phyloP scores from a whole-genome alignment of 139 green algal genomes.

The Coccomyxa sp. region DNA sequence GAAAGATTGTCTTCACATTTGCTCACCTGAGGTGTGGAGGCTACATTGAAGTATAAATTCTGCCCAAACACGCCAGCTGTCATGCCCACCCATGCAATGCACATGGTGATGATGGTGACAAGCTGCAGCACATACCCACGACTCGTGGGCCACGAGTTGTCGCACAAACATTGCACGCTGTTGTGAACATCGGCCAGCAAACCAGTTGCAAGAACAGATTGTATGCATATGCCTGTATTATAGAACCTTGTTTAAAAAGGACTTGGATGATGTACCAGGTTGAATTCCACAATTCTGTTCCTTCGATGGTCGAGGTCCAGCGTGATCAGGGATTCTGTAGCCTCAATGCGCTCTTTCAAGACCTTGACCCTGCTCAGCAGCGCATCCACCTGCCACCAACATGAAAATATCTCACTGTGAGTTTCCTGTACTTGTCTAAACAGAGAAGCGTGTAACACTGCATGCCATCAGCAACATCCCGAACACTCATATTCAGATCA shows the following conservation, averaged over 20 bases:
- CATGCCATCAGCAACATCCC: neutral
- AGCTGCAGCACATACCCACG: conserved; percentile 4
- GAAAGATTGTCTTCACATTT: neutral
- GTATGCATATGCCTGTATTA: neutral
- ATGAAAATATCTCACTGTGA: neutral
- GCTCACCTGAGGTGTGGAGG: neutral
- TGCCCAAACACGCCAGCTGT: conserved; percentile 15
- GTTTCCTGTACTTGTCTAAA: neutral
- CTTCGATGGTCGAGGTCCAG: conserved; percentile 27
- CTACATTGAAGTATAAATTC: conserved; percentile 16
- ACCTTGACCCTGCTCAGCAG: conserved; percentile 17
- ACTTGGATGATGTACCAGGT: conserved; percentile 7
- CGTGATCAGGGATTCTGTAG: conserved; percentile 17
- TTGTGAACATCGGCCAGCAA: no score
- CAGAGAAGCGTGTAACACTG: neutral
- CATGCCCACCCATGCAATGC: conserved; percentile 13
- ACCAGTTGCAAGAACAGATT: neutral
- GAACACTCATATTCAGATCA: neutral
- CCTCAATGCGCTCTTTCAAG: conserved; percentile 24
- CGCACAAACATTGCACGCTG: neutral
- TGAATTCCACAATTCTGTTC: conserved; percentile 27
- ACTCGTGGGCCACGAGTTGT: neutral
- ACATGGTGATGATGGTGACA: conserved; percentile 20
- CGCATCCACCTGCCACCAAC: conserved; percentile 8
- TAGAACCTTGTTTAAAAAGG: neutral